A percentile compares a stretch with the other conserved stretches of the same genome.
phyloP scores from a whole-genome alignment of 306 rosid species.

The Quercus aquifolioides region DNA sequence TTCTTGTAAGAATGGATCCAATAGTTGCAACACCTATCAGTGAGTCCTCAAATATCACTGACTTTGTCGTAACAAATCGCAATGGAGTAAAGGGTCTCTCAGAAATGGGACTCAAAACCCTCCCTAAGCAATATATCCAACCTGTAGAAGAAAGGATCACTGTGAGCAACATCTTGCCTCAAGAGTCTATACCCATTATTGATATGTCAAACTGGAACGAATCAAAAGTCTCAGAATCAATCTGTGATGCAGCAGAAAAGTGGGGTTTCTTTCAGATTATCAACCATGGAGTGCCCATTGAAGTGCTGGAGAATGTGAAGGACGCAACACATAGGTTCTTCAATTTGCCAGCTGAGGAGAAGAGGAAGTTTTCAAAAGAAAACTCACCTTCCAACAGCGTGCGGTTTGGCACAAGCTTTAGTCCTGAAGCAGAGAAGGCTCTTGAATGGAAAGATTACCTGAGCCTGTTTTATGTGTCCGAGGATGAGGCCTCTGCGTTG shows the following conservation, averaged over 20 bases:
- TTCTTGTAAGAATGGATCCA: conserved; percentile 20
- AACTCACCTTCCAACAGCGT: conserved; percentile 33
- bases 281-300: conserved; percentile 54
- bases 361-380: conserved; percentile 38
- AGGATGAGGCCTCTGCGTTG: conserved; percentile 38
- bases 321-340: conserved; percentile 51
- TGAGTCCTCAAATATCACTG: conserved; percentile 13
- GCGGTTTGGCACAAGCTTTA: conserved; percentile 51
- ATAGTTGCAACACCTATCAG: background rate
- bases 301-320: conserved; percentile 40
- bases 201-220: conserved; percentile 45
- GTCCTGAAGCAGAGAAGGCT: conserved; percentile 49
- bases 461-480: conserved; percentile 53
- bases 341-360: conserved; percentile 39
- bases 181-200: conserved; percentile 49
- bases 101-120: conserved; percentile 40
- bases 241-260: conserved; percentile 58
- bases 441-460: conserved; percentile 70
- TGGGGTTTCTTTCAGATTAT: conserved; percentile 64
- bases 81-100: conserved; percentile 60
- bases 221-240: conserved; percentile 21
- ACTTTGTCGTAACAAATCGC: conserved; percentile 43
- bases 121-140: conserved; percentile 52
- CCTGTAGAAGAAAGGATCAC: conserved; percentile 41
- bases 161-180: background rate